Percentiles rank a stretch among this genome's conserved stretches.
Evolutionary conservation across 352 stramenopile species (phyloP).

Genomic region (Phytophthora megakarya): DNA sequence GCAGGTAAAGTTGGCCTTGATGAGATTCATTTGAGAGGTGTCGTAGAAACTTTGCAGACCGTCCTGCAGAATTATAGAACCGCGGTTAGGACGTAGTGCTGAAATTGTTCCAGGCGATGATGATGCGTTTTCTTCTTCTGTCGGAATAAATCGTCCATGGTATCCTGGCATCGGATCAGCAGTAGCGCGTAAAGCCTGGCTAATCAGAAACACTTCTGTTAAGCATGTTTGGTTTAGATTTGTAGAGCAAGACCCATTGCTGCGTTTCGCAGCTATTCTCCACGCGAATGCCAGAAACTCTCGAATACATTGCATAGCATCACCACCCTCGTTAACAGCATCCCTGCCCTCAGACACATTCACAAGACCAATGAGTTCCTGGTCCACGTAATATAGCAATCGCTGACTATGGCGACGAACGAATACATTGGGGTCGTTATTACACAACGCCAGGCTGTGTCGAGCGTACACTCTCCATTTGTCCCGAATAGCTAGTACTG

Average conservation of each 20-base stretch:
- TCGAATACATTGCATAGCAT: conserved; percentile 39
- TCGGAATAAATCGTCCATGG: not conserved
- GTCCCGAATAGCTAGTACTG: conserved; percentile 24
- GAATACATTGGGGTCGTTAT: conserved; percentile 64
- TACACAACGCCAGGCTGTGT: conserved; percentile 42
- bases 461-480: conserved; percentile 45
- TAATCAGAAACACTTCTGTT: conserved; percentile 51
- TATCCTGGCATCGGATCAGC: conserved; percentile 29
- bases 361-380: conserved; percentile 15
- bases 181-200: conserved; percentile 38
- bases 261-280: conserved; percentile 46
- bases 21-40: conserved; percentile 17
- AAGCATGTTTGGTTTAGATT: conserved; percentile 32
- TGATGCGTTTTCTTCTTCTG: no score
- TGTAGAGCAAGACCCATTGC: not conserved
- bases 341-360: not conserved
- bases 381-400: conserved; percentile 28
- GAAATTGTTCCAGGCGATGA: no score
- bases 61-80: not conserved
- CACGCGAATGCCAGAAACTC: conserved; percentile 50
- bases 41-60: conserved; percentile 39
- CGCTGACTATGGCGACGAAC: conserved; percentile 37
- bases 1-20: not conserved
- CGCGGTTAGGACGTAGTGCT: no score
- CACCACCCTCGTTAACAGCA: not conserved